Evolutionary conservation across 257 asterid species (phyloP), one percentile per base, ranked within the genome.

Genomic region (Solanum sitiens): DNA sequence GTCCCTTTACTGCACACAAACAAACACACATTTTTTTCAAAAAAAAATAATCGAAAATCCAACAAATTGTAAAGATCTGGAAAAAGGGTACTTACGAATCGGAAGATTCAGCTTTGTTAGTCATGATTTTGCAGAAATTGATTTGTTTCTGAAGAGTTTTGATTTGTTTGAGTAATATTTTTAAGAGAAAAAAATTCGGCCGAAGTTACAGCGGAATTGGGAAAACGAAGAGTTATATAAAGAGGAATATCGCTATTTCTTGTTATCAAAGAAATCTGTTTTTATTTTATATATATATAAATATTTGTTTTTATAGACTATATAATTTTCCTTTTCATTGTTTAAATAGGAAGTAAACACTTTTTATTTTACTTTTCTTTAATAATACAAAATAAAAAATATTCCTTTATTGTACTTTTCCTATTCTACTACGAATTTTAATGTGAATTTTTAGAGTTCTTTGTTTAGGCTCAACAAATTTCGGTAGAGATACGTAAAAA

Each of bases 31-130:
- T 67, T 70, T 13, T 27, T 27, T 89, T 84, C 37, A 16, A 37
- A 27, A 23, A 2, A 42, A 39, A 7, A 6, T 5, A 27, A 12
- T 12, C 25, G 37, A 12, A 45, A 21, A 76, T 37, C 83, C 42
- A 68, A 42, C 61, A 76, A 75, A n/a, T 25, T 7, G 84, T 42
- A 27, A 83, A 91, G 94, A 93, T 91, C 93, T 87, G 89, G 73
- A 88, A 83, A 86, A 27, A 70, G 13, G 33, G 85, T 50, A 89
- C 90, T 93, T 91, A 94, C 97, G 98, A 87, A 50, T 94, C 95
- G 44, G 98, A 93, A 21, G 98, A 88, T 91, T 94, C 95, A 32
- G 95, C 92, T 89, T 89, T 92, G 90, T 92, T 91, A 76, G 89
- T 92, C 96, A 93, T 93, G 84, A 80, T 87, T 59, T 83, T 67